Evolutionary conservation across 345 rosid genomes (phyloP).

Genomic region (Moricandia arvensis): DNA sequence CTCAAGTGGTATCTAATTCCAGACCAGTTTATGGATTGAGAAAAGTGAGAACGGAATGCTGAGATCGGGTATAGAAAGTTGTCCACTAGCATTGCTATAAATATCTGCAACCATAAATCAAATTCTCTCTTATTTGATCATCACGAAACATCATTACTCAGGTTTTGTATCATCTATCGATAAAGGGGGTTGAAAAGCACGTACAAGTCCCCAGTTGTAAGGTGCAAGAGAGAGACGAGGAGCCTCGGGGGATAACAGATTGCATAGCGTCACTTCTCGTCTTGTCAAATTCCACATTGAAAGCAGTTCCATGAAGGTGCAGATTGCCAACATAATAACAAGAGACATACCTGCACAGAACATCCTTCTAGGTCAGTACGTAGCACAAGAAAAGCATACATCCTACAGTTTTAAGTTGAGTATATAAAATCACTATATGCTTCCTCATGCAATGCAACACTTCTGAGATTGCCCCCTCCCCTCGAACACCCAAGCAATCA

Average conservation of each 20-base stretch:
- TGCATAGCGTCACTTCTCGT: conserved; percentile 91
- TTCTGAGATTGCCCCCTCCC: too few species aligned
- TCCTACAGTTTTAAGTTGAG: neutral
- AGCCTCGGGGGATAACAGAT: conserved; percentile 90
- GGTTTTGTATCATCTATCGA: too few species aligned
- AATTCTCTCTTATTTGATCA: neutral
- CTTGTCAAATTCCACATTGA: conserved; percentile 99
- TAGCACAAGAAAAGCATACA: conserved; percentile 6
- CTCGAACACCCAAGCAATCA: too few species aligned
- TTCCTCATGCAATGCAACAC: neutral
- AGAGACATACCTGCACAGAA: conserved; percentile 70
- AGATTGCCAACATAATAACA: conserved; percentile 61
- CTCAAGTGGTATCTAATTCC: conserved; percentile 81
- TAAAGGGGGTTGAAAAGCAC: conserved; percentile 33
- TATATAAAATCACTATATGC: neutral
- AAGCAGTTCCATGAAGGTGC: conserved; percentile 72
- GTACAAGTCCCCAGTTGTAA: conserved; percentile 92
- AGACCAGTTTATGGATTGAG: conserved; percentile 97
- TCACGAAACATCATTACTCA: too few species aligned
- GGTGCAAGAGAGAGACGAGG: conserved; percentile 85
- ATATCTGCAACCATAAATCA: conserved; percentile 53
- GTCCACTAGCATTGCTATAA: conserved; percentile 84
- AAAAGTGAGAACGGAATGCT: conserved; percentile 88
- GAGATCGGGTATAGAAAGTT: conserved; percentile 87
- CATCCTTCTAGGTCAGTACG: conserved; percentile 33